Base-by-base conservation (phyloP, 2,329 filamentous ascomycete species). In the Scolecobasidium constrictum region DNA sequence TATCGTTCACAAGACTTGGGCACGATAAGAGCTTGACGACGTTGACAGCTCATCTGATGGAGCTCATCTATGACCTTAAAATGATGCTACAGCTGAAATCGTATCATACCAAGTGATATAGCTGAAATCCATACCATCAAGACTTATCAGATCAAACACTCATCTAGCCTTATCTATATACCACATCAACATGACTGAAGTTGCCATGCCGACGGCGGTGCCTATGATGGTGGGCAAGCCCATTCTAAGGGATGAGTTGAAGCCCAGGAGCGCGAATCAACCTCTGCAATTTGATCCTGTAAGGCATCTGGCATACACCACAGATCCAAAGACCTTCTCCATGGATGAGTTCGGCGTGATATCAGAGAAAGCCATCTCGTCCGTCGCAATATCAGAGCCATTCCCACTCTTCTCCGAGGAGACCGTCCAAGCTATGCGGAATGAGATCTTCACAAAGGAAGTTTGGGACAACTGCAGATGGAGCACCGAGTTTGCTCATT, bases 351-450 rank as follows among this genome's bases (percentile, higher is more conserved):
- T 81, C 40, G 75, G 73, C 2, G 71, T 73, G 33, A 54, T 65
- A 2, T 65, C 73, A 26, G 65, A 67, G 43, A 66, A 62, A 39
- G 78, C 77, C 4, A 67, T 83, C 20, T 83, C 79, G 1, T 69
- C 69, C 1, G 64, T 77, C 38, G 79, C 77, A 11, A 76, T 80
- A 40, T 79, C 77, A 0, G 73, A 81, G 45, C 77, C 78, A 0
- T 83, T 83, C 55, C 66, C 66, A 3, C 65, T 83, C 18, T 83
- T 83, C 58, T 73, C 72, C 11, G 53, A 66, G 22, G 75, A 80
- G 37, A 77, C 78, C 2, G 67, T 83, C 40, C 59, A 71, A 52
- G 67, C 71, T 40, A 81, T 83, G 69, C 68, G 79, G 43, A 60
- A 61, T 3, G 78, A 83, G 55, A 68, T 81, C n/a, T 63, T 81